These are phyloP conservation scores for Cocos nucifera DNA, from an alignment of 176 grass and related monocot genomes.

Conservation along the genomic window DNA sequence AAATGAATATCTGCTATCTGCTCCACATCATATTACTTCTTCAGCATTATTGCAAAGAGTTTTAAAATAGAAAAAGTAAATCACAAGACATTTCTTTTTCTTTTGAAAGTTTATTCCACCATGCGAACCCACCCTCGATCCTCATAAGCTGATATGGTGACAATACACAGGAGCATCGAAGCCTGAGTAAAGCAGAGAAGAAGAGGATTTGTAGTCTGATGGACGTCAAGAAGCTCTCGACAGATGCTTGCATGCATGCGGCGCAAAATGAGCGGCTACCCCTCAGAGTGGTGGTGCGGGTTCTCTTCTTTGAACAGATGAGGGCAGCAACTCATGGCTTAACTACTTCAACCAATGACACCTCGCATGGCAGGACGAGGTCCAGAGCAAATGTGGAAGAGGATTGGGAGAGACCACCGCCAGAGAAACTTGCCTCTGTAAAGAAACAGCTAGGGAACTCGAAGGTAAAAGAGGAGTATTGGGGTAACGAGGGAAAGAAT, in stretches of 20 bases:
- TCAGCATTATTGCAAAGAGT: no score
- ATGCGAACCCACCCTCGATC: no score
- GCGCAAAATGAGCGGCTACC: constrained; percentile 89
- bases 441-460: constrained; percentile 41
- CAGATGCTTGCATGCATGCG: constrained; percentile 67
- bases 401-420: constrained; percentile 28
- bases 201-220: constrained; percentile 70
- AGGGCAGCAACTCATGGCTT: constrained; percentile 9
- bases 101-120: no score
- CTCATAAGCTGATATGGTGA: no score
- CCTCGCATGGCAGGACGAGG: constrained; percentile 11
- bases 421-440: constrained; percentile 29
- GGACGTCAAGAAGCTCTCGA: constrained; percentile 79
- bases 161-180: constrained; percentile 50
- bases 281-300: constrained; percentile 83
- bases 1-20: no score
- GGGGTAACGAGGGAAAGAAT: constrained; percentile 34
- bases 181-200: constrained; percentile 67
- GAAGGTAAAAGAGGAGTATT: constrained; percentile 27
- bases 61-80: no score
- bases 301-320: constrained; percentile 92
- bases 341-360: constrained; percentile 11
- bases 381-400: constrained; percentile 22
- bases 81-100: no score
- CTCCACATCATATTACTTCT: no score